A percentile compares a stretch with the other conserved stretches of the same genome.
These are phyloP conservation scores for Citrullus colocynthis DNA, from an alignment of 306 rosid species.

Conservation along the genomic window DNA sequence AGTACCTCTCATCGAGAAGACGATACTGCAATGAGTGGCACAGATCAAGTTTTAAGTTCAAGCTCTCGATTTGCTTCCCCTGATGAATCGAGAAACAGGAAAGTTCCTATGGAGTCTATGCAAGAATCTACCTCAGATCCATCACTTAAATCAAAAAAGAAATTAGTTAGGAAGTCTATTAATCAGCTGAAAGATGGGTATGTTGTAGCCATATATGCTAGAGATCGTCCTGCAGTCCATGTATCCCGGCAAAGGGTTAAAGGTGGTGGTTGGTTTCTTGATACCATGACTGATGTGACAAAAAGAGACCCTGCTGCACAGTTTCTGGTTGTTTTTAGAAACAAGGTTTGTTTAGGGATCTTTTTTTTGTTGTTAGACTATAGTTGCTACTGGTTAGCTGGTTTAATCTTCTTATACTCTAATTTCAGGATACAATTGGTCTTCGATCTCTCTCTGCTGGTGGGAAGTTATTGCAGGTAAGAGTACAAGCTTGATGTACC, in stretches of 20 bases:
- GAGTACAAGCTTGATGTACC: neutral
- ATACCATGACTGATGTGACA: conserved; percentile 64
- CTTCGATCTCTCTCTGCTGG: conserved; percentile 94
- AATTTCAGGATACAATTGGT: conserved; percentile 78
- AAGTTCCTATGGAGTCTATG: conserved; percentile 56
- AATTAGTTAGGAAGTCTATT: conserved; percentile 54
- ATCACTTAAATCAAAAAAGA: conserved; percentile 37
- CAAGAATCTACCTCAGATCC: conserved; percentile 51
- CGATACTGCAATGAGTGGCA: conserved; percentile 88
- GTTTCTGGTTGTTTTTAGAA: conserved; percentile 68
- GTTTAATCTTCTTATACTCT: conserved; percentile 14
- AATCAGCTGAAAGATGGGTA: conserved; percentile 77
- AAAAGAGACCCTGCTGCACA: conserved; percentile 97
- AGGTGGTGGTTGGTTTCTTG: conserved; percentile 96
- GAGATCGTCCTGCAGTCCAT: conserved; percentile 54
- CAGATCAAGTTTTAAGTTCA: conserved; percentile 80
- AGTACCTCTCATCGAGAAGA: conserved; percentile 60
- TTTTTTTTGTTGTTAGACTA: conserved; percentile 7
- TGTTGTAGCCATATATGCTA: conserved; percentile 67
- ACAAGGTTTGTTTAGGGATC: conserved; percentile 52
- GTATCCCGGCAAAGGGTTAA: conserved; percentile 81
- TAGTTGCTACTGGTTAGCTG: conserved; percentile 21
- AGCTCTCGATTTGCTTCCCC: conserved; percentile 65
- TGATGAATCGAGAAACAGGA: conserved; percentile 71
- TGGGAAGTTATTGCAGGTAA: conserved; percentile 93